Evolutionary conservation across 75 land plant species (phyloP), one percentile per base, ranked within the genome.

Genomic region (Pinus tabuliformis): DNA sequence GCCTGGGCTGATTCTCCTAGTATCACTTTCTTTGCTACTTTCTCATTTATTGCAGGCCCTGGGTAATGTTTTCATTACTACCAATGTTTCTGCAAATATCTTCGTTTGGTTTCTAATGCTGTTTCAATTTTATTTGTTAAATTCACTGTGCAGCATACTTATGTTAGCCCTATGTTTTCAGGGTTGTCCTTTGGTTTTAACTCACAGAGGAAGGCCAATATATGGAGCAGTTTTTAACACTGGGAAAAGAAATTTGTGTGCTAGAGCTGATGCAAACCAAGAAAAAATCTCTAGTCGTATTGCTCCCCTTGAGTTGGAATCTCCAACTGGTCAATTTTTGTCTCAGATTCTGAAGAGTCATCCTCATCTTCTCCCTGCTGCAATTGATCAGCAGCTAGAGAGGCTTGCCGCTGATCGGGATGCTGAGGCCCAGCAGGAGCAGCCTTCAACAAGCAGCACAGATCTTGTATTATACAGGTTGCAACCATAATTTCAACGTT

Each of bases 351-450:
- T 90, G 39, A 39, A 75, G 36, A 90, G 83, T 80, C 95, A 90
- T 66, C 95, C 95, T 12, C 90, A 92, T 73, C 89, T 92, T 37
- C 80, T 92, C 13, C 88, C 85, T 70, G 92, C 92, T 30, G 92
- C 95, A 24, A 90, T 89, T 70, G 95, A 92, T 26, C 83, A 90
- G 73, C 95, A 92, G 76, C 89, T 92, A 3, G 85, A 92, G 64
- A 81, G 80, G 75, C 88, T 92, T 26, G 85, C 89, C 39, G 87
- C 79, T 26, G 87, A 83, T 77, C 76, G 87, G 70, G 85, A 88
- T 8, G 83, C 88, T 24, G 89, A 83, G 75, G 56, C 62, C 16
- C 24, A 83, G 22, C 59, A 89, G 59, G 83, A 83, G 2, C 68
- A 75, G 49, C 70, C 90, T 52, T 72, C 82, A 70, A 60, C 83